Base-by-base conservation (phyloP, 176 grass and related monocot genomes). In the Saccharum spontaneum region DNA sequence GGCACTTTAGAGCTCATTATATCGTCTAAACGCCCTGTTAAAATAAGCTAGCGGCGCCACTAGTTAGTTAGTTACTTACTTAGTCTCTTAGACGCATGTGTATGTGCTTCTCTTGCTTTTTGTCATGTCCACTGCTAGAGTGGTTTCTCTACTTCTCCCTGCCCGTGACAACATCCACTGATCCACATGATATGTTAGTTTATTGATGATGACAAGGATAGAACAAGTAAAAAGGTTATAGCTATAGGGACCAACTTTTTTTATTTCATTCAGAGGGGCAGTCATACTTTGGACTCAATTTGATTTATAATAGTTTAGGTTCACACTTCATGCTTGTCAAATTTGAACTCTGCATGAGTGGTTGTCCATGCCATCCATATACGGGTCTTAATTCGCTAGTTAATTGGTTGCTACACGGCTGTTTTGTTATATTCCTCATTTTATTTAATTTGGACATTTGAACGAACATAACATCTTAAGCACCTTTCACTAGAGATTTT, bases 41-140 rank as follows among this genome's bases (percentile, higher is more conserved):
- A 74, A 80, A 73, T 71, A 86, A 57, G 54, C 52, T 55, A 54
- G 61, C 28, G 82, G 52, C 30, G 50, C 28, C 76, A 73, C 54
- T 73, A 59, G 24, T 43, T 41, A 43, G 40, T 26, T 26, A 30
- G 3, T 63, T 73, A 28, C 2, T 15, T 44, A 16, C 2, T 15
- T 44, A 16, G 64, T 49, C 63, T 30, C 39, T 79, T 65, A 10
- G 71, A 50, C 17, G 48, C 48, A 50, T 50, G 15, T 50, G 48
- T 50, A 50, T 50, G 48, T 50, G 48, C 48, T 50, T 50, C 48
- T 50, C 28, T 72, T 59, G 55, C 22, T n/a, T 59, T 63, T 71
- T 20, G 44, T 22, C 20, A 49, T 72, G 76, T 28, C 18, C 67
- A 86, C 16, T 46, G 54, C 20, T 72, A 23, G 55, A 40, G 48